phyloP scores from a whole-genome alignment of 768 basidiomycete genomes.

The Mycena latifolia region DNA sequence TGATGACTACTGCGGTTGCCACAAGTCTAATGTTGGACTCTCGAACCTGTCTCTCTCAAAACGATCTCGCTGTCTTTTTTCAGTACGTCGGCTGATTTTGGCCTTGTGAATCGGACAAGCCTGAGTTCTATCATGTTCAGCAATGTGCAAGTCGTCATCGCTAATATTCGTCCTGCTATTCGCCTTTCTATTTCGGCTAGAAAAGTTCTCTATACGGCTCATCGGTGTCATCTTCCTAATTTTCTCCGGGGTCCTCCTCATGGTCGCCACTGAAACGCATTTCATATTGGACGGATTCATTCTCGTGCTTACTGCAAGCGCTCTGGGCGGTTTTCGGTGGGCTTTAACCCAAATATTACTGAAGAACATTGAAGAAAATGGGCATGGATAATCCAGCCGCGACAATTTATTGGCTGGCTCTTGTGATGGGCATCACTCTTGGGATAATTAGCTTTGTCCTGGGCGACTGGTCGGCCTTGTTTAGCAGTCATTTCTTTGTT shows the following conservation, averaged over 20 bases:
- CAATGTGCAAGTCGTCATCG: slow-evolving; percentile 99
- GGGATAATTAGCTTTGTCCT: slow-evolving; percentile 73
- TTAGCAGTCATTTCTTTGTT: slow-evolving; percentile 78
- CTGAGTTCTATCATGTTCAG: slow-evolving; percentile 55
- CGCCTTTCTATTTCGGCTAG: slow-evolving; percentile 93
- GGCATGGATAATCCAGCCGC: slow-evolving; percentile 94
- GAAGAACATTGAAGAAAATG: slow-evolving; percentile 81
- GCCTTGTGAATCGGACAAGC: slow-evolving; percentile 9
- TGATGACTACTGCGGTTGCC: slow-evolving; percentile 87
- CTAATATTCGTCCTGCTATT: slow-evolving; percentile 96
- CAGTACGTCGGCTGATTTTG: slow-evolving; percentile 77
- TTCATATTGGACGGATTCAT: slow-evolving; percentile 88
- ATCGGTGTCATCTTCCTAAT: slow-evolving; percentile 92
- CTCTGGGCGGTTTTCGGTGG: slow-evolving; percentile 94
- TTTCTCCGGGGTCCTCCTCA: slow-evolving; percentile 91
- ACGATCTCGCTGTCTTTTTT: slow-evolving; percentile 96
- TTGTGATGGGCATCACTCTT: slow-evolving; percentile 85
- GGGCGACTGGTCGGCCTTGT: slow-evolving; percentile 83
- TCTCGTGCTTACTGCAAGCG: slow-evolving; percentile 90
- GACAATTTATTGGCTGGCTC: slow-evolving; percentile 94
- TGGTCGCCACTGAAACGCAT: slow-evolving; percentile 95
- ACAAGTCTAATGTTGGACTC: slow-evolving; percentile 93
- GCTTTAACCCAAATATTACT: slow-evolving; percentile 92
- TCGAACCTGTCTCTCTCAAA: slow-evolving; percentile 94
- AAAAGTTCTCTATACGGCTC: slow-evolving; percentile 89